These are phyloP conservation scores for Skeletonema marinoi DNA, from an alignment of 108 stramenopile species.

Conservation along the genomic window DNA sequence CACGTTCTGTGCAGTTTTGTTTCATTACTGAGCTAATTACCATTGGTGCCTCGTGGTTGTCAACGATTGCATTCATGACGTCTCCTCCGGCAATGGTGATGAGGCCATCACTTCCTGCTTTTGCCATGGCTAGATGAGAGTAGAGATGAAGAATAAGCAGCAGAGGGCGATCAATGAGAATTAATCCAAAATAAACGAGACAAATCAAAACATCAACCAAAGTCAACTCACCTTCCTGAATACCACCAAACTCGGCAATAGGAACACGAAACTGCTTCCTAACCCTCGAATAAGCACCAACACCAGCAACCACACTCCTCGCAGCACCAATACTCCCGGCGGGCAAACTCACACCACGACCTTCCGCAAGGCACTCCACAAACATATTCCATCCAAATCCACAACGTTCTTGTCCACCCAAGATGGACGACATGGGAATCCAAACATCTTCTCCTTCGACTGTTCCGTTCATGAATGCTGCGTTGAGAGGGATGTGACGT, in stretches of 20 bases:
- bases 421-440: constrained; percentile 95
- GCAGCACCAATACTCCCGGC: constrained; percentile 94
- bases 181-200: background rate
- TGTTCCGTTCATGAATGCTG: constrained; percentile 98
- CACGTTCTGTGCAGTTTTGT: constrained; percentile 96
- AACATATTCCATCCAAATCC: constrained; percentile 99
- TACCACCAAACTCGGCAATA: constrained; percentile 98
- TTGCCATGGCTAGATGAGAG: constrained; percentile 78
- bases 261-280: constrained; percentile 99
- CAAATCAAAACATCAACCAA: background rate
- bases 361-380: constrained; percentile 98
- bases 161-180: background rate
- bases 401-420: constrained; percentile 95
- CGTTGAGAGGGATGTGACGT: constrained; percentile 90
- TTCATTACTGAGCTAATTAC: constrained; percentile 98
- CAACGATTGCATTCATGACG: constrained; percentile 98
- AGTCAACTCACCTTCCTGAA: constrained; percentile 86
- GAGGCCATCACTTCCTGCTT: constrained; percentile 90
- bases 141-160: no score
- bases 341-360: constrained; percentile 94
- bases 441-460: constrained; percentile 98
- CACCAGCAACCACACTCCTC: constrained; percentile 80
- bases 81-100: constrained; percentile 92
- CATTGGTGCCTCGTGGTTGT: constrained; percentile 98
- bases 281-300: constrained; percentile 94